Percentiles rank a stretch among this genome's conserved stretches.
Conservation (phyloP, 306 rosid species). For the Malus asiatica region DNA sequence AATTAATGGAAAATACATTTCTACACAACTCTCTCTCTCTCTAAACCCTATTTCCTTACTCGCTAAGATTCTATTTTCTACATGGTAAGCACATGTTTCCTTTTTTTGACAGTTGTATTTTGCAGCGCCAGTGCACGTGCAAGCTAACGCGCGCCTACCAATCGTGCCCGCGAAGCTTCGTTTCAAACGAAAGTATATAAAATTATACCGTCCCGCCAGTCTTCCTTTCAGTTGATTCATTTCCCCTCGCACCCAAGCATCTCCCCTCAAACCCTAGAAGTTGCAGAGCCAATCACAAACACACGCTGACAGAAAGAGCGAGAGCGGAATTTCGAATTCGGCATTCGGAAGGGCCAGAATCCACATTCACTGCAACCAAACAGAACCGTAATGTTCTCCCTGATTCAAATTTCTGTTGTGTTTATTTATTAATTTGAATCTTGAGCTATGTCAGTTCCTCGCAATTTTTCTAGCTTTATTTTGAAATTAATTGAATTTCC, state of each 20-base stretch:
- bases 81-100: no score
- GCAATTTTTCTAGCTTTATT: neutral
- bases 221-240: neutral
- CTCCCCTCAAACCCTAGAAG: neutral
- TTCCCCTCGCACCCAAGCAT: neutral
- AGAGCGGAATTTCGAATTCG: neutral
- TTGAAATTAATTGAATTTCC: neutral
- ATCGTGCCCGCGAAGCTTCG: neutral
- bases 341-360: neutral
- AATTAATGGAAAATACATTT: no score
- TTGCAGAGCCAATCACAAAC: neutral
- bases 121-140: neutral
- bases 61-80: no score
- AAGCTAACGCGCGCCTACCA: neutral
- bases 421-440: neutral
- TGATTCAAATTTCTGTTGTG: neutral
- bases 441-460: neutral
- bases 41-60: no score
- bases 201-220: neutral
- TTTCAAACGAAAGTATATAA: neutral
- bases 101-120: no score
- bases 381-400: neutral
- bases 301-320: neutral
- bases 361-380: neutral
- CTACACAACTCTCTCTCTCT: no score